Evolutionary conservation across 306 rosid genomes (phyloP).

Genomic region (Bauhinia variegata): DNA sequence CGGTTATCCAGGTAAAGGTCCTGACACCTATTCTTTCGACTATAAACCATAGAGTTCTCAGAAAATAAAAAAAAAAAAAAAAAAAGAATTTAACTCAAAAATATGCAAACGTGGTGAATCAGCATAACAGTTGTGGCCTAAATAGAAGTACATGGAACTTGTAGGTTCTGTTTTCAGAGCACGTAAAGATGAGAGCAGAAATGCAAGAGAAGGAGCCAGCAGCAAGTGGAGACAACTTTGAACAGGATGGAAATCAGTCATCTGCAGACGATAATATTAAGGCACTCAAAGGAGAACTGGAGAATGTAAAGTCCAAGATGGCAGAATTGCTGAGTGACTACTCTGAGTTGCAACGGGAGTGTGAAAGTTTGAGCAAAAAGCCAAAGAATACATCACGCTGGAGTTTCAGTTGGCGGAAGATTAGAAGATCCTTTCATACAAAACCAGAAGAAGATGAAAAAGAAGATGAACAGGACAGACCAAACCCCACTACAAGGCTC

Average conservation of each 20-base stretch:
- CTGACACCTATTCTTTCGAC: slow-evolving; percentile 24
- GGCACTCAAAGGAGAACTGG: slow-evolving; percentile 73
- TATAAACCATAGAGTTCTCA: neutral
- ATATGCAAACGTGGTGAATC: too few species aligned
- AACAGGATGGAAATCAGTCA: slow-evolving; percentile 60
- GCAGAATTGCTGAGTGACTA: slow-evolving; percentile 75
- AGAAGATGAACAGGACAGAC: slow-evolving; percentile 39
- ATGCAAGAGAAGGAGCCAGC: slow-evolving; percentile 76
- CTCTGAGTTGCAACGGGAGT: slow-evolving; percentile 71
- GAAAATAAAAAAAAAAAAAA: too few species aligned
- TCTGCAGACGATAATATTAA: slow-evolving; percentile 51
- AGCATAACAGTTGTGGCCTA: too few species aligned
- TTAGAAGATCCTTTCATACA: slow-evolving; percentile 66
- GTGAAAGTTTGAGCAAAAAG: slow-evolving; percentile 56
- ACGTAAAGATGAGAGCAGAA: slow-evolving; percentile 78
- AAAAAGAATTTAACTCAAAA: too few species aligned
- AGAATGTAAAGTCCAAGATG: slow-evolving; percentile 65
- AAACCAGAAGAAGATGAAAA: slow-evolving; percentile 58
- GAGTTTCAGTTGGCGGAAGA: slow-evolving; percentile 76
- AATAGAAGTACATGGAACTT: slow-evolving; percentile 1
- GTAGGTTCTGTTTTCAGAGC: slow-evolving; percentile 87
- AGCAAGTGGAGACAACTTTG: slow-evolving; percentile 51
- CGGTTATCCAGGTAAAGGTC: slow-evolving; percentile 72
- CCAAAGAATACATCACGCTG: slow-evolving; percentile 58
- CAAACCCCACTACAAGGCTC: slow-evolving; percentile 34